Evolutionary conservation across 2,329 filamentous ascomycete species (phyloP).

Genomic region (Xylaria sp.): DNA sequence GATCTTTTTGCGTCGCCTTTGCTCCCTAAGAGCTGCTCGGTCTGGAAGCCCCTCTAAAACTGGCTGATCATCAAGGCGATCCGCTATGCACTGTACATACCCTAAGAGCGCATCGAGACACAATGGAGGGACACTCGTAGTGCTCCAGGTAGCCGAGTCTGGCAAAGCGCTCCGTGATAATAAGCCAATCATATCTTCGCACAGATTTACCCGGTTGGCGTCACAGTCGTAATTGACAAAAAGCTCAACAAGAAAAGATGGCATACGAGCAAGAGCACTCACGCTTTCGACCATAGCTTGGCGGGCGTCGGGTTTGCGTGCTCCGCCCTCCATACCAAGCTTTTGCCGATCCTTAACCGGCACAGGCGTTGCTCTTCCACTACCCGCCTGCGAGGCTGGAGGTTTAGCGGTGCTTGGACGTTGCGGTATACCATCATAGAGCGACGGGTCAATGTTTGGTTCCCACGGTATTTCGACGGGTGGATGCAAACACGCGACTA

Average conservation of each 20-base stretch:
- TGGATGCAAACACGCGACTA: constrained; percentile 93
- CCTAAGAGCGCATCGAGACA: constrained; percentile 92
- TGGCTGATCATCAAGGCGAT: constrained; percentile 80
- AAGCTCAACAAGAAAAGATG: constrained; percentile 92
- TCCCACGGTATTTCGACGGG: constrained; percentile 94
- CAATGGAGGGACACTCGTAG: constrained; percentile 94
- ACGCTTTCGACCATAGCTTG: constrained; percentile 99
- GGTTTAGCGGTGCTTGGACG: constrained; percentile 88
- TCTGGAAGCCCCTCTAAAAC: constrained; percentile 73
- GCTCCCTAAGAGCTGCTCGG: constrained; percentile 71
- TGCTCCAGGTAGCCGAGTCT: constrained; percentile 98
- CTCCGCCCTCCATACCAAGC: constrained; percentile 89
- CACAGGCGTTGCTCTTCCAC: constrained; percentile 89
- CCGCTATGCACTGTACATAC: constrained; percentile 91
- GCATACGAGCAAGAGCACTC: constrained; percentile 89
- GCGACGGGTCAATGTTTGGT: constrained; percentile 85
- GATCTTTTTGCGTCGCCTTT: constrained; percentile 82
- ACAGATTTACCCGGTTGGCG: constrained; percentile 88
- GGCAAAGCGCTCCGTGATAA: constrained; percentile 94
- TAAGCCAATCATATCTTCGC: constrained; percentile 93
- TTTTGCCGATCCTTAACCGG: constrained; percentile 92
- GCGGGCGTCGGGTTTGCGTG: constrained; percentile 90
- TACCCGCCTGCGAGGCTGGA: constrained; percentile 75
- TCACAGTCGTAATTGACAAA: constrained; percentile 99
- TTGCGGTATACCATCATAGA: constrained; percentile 94